A percentile compares a stretch with the other conserved stretches of the same genome.
Evolutionary conservation across 371 early-diverging fungal genomes (phyloP).

Genomic region (Basidiobolus meristosporus): DNA sequence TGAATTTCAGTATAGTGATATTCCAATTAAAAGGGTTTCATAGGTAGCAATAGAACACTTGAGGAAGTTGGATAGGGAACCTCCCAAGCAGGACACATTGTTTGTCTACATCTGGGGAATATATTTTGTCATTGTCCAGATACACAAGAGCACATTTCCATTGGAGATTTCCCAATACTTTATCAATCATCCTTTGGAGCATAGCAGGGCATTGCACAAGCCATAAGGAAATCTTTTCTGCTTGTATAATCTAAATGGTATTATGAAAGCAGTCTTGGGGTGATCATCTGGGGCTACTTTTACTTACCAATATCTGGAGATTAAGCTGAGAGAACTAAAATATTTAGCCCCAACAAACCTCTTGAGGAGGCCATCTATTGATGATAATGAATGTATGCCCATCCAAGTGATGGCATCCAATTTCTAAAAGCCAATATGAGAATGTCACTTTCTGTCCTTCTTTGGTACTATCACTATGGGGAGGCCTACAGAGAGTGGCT

Average conservation of each 20-base stretch:
- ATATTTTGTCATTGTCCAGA: constrained; percentile 23
- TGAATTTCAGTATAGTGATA: too few species aligned
- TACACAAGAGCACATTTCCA: constrained; percentile 13
- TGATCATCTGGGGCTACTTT: constrained; percentile 6
- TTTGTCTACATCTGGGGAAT: too few species aligned
- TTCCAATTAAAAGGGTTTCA: too few species aligned
- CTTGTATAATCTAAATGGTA: constrained; percentile 15
- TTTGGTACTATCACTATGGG: too few species aligned
- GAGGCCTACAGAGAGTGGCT: too few species aligned
- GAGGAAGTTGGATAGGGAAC: too few species aligned
- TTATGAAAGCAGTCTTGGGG: constrained; percentile 24
- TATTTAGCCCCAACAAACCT: constrained; percentile 3
- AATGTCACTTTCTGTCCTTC: too few species aligned
- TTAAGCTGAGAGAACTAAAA: constrained; percentile 13
- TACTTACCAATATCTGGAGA: constrained; percentile 15
- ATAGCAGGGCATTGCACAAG: constrained; percentile 13
- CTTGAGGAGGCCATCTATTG: constrained; percentile 13
- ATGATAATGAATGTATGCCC: constrained; percentile 12
- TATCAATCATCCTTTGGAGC: constrained; percentile 12
- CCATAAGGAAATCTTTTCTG: constrained; percentile 17
- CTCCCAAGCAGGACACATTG: too few species aligned
- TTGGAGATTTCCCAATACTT: constrained; percentile 7
- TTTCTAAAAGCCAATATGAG: background rate
- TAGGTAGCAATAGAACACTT: too few species aligned
- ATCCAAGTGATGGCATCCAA: constrained; percentile 15